These are phyloP conservation scores for Dalbergia cultrata DNA, from an alignment of 306 rosid genomes.

Conservation along the genomic window DNA sequence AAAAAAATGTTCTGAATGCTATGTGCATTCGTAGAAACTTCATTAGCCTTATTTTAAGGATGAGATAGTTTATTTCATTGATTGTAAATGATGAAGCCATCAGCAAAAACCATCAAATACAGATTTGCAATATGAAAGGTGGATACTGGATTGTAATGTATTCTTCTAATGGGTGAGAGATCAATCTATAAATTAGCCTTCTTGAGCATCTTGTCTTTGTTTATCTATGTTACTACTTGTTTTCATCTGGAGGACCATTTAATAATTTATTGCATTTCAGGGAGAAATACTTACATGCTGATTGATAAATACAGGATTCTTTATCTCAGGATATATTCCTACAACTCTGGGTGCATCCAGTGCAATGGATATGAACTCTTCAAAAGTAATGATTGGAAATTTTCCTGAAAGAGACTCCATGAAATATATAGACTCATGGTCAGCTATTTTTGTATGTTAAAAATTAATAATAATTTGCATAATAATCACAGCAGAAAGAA, in stretches of 20 bases:
- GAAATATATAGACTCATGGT: conserved; percentile 15
- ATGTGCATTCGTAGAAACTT: neutral
- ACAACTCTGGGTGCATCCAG: conserved; percentile 73
- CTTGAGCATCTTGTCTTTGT: neutral
- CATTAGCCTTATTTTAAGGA: neutral
- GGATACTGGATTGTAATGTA: conserved; percentile 18
- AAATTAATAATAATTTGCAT: conserved; percentile 10
- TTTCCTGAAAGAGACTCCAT: conserved; percentile 65
- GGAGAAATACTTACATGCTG: conserved; percentile 64
- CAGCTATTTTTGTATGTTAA: conserved; percentile 1
- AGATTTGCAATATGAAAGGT: neutral
- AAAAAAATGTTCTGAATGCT: neutral
- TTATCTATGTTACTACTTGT: neutral
- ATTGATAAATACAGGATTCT: conserved; percentile 73
- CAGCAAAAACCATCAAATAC: conserved; percentile 15
- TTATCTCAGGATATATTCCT: conserved; percentile 82
- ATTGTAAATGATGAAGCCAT: neutral
- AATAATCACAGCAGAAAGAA: conserved; percentile 18
- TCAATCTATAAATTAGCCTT: neutral
- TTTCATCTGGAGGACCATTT: conserved; percentile 4
- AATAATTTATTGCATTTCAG: conserved; percentile 2
- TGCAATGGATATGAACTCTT: conserved; percentile 77
- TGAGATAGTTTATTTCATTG: neutral
- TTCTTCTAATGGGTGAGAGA: neutral
- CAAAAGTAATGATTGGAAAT: conserved; percentile 80